Evolutionary conservation across 805 yeast species (phyloP), one percentile per base, ranked within the genome.

Genomic region (Torulaspora indica): DNA sequence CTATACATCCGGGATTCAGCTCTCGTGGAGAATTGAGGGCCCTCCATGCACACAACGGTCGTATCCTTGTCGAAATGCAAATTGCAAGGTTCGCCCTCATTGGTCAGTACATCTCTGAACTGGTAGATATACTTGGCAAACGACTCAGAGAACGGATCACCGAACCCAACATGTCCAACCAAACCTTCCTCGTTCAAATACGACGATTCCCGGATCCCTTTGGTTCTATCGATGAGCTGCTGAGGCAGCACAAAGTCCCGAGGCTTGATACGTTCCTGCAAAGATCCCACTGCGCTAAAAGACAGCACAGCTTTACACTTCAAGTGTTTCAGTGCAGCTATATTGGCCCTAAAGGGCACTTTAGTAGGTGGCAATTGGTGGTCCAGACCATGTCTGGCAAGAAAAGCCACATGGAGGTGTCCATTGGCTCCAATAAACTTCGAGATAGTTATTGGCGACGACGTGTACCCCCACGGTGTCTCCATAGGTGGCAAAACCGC

Each of bases 401-500:
- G 73, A 60, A 93, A 93, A 1, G 98, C 98, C 40, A 93, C 85
- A 37, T 89, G 86, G 64, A 87, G 81, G 12, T 49, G 53, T 20
- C 52, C 52, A 13, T 44, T 36, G 8, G 42, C 39, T 22, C 53
- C 52, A 2, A 70, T 67, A 33, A 95, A 86, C 53, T 75, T 79
- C n/a, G 95, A 83, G 49, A 93, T 81, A 38, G 96, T 90, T 61
- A 93, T 85, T 31, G 96, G 90, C 10, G 95, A 83, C 4, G 97
- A 89, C 17, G 99, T 96, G 54, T 75, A 77, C 8, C 98, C 99
- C 98, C 98, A 93, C 17, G 99, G 99, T 3, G 99, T 93, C 14
- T 84, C 76, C 46, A 89, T 68, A 12, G 87, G 79, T 9, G 67
- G 67, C 33, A 93, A 69, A 54, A 82, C 73, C 12, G 96, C 96